phyloP scores from a whole-genome alignment of 352 stramenopile genomes.

The Globisporangium cystogenes region DNA sequence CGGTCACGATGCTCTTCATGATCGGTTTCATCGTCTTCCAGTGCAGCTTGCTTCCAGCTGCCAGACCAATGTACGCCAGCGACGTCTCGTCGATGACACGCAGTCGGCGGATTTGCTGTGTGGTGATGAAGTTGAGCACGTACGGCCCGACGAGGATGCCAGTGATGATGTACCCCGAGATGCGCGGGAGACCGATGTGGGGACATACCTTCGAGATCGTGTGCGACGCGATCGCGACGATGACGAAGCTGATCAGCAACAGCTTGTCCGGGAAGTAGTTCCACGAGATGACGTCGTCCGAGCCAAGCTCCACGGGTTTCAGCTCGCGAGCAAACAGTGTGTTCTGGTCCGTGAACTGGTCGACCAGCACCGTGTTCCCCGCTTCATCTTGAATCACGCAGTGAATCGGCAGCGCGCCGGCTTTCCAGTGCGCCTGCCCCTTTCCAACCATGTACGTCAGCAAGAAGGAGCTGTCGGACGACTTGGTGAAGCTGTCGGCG shows the following conservation, averaged over 20 bases:
- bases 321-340: slow-evolving; percentile 56
- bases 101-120: slow-evolving; percentile 35
- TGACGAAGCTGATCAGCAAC: slow-evolving; percentile 46
- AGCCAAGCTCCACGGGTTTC: slow-evolving; percentile 51
- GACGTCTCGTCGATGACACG: slow-evolving; percentile 62
- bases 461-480: slow-evolving; percentile 35
- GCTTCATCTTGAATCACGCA: slow-evolving; percentile 45
- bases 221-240: slow-evolving; percentile 56
- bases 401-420: slow-evolving; percentile 42
- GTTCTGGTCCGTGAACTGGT: slow-evolving; percentile 60
- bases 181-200: slow-evolving; percentile 48
- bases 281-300: slow-evolving; percentile 36
- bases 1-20: slow-evolving; percentile 41
- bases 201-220: slow-evolving; percentile 57
- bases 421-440: slow-evolving; percentile 45
- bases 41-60: slow-evolving; percentile 56
- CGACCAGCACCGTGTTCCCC: slow-evolving; percentile 43
- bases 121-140: slow-evolving; percentile 46
- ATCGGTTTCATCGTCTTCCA: slow-evolving; percentile 60
- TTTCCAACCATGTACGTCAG: slow-evolving; percentile 60
- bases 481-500: slow-evolving; percentile 39
- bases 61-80: slow-evolving; percentile 61
- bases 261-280: slow-evolving; percentile 50
- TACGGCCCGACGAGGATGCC: slow-evolving; percentile 63
- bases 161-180: slow-evolving; percentile 63